Conservation (phyloP, 2,329 filamentous ascomycete genomes). For the Talaromyces verruculosus region DNA sequence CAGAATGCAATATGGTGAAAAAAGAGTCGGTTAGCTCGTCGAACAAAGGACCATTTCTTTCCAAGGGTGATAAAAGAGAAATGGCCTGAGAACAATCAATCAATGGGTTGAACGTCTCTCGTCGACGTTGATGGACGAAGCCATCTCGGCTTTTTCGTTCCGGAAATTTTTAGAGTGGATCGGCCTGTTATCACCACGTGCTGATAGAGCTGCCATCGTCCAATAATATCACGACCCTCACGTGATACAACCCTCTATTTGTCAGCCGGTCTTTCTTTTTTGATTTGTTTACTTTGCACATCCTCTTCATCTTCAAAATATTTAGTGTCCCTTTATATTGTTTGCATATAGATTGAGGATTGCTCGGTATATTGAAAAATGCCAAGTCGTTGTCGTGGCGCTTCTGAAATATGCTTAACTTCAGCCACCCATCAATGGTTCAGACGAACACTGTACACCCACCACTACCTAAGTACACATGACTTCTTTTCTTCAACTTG, state of each 20-base stretch:
- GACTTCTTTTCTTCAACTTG: not conserved
- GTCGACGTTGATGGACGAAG: slow-evolving; percentile 1
- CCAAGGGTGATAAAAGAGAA: not conserved
- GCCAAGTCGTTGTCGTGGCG: not conserved
- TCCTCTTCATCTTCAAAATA: not conserved
- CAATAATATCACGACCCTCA: not conserved
- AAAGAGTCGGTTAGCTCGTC: not conserved
- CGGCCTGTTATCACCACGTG: slow-evolving; percentile 43
- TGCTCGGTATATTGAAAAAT: not conserved
- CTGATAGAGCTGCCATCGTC: slow-evolving; percentile 30
- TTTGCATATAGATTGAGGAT: not conserved
- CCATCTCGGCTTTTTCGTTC: slow-evolving; percentile 19
- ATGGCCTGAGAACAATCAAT: slow-evolving; percentile 22
- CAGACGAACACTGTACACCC: not conserved
- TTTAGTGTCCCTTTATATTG: not conserved
- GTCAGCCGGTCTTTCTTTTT: not conserved
- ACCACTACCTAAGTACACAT: not conserved
- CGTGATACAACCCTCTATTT: not conserved
- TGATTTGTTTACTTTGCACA: not conserved
- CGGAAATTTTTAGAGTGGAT: slow-evolving; percentile 44
- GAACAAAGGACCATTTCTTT: not conserved
- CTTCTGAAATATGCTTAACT: not conserved
- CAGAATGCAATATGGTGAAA: not conserved
- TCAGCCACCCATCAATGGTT: not conserved
- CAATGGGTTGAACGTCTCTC: slow-evolving; percentile 19